A percentile compares a stretch with the other conserved stretches of the same genome.
phyloP scores from a whole-genome alignment of 441 rosid genomes.

The Adansonia grandidieri region DNA sequence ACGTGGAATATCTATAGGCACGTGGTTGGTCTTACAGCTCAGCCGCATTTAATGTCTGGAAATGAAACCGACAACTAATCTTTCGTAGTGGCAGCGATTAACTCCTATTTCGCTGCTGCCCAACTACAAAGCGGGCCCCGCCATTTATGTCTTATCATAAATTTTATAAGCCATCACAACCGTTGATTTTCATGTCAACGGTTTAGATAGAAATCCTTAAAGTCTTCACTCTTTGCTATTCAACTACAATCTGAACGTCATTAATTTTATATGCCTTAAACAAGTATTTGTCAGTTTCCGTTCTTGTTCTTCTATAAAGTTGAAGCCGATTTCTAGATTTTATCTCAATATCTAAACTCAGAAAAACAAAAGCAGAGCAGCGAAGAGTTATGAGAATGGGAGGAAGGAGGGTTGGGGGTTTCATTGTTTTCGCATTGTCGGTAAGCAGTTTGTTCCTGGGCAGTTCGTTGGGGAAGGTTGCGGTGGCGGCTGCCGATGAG shows the following conservation, averaged over 20 bases:
- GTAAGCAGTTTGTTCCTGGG: constrained; percentile 14
- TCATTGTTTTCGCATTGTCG: neutral
- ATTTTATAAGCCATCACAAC: constrained; percentile 1
- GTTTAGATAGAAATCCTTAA: neutral
- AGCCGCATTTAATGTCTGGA: neutral
- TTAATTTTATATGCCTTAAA: neutral
- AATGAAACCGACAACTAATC: neutral
- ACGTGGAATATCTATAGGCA: neutral
- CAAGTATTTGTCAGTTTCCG: neutral
- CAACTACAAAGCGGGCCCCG: constrained; percentile 26
- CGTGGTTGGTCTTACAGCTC: constrained; percentile 5
- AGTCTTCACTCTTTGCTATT: neutral
- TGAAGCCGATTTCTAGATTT: neutral
- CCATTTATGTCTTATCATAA: constrained; percentile 3
- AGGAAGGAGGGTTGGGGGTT: neutral
- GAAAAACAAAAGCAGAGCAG: neutral
- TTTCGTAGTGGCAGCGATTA: neutral
- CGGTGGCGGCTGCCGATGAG: constrained; percentile 23
- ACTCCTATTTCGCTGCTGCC: constrained; percentile 15
- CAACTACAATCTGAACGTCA: constrained; percentile 9
- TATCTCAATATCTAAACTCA: neutral
- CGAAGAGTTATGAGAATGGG: constrained; percentile 8
- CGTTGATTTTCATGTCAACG: neutral
- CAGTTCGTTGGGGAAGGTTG: neutral
- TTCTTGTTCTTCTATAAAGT: neutral